Conservation (phyloP, 371 early-diverging fungal species). For the Apophysomyces variabilis region DNA sequence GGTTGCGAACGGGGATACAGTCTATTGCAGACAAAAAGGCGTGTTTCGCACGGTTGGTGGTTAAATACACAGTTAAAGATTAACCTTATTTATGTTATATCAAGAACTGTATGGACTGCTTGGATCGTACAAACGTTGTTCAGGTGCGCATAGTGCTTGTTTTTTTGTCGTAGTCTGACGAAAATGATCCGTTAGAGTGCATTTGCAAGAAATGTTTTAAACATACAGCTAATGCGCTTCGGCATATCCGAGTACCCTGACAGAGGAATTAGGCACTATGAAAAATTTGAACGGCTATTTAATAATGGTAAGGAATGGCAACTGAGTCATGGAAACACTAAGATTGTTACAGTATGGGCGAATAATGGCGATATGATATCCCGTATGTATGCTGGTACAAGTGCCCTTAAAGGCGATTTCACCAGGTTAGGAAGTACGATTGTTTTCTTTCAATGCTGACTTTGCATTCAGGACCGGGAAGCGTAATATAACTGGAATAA, state of each 20-base stretch:
- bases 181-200: conserved; percentile 66
- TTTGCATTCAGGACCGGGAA: conserved; percentile 55
- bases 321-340: neutral
- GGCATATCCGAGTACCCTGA: conserved; percentile 70
- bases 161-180: neutral
- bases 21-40: conserved; percentile 45
- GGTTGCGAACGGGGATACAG: conserved; percentile 31
- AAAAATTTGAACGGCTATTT: conserved; percentile 62
- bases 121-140: conserved; percentile 99
- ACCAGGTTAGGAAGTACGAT: conserved; percentile 44
- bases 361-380: conserved; percentile 72
- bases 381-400: conserved; percentile 71
- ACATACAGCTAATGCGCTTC: conserved; percentile 68
- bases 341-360: conserved; percentile 54
- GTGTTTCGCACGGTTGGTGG: conserved; percentile 53
- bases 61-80: neutral
- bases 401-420: conserved; percentile 75
- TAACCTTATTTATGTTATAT: neutral
- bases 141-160: conserved; percentile 47
- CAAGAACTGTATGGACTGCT: conserved; percentile 99
- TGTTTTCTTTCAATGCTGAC: neutral
- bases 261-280: conserved; percentile 62
- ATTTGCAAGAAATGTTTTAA: conserved; percentile 75
- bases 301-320: conserved; percentile 48
- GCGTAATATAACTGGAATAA: conserved; percentile 70